Evolutionary conservation across 1,284 basidiomycete genomes (phyloP).

Genomic region (Ustilago nuda): DNA sequence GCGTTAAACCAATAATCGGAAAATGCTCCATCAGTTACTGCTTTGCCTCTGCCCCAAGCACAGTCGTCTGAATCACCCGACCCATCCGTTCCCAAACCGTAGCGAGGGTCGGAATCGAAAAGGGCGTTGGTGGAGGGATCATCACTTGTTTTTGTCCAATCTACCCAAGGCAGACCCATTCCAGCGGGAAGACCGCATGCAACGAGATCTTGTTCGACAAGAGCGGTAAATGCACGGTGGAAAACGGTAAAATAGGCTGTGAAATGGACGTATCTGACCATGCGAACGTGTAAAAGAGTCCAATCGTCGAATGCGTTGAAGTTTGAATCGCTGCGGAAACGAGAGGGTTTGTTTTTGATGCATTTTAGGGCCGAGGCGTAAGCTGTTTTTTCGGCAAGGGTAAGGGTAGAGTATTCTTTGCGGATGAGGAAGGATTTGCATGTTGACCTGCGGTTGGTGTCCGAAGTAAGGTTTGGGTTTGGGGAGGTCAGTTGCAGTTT

Average conservation of each 20-base stretch:
- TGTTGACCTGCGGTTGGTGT: background rate
- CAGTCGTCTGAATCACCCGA: slow-evolving; percentile 15
- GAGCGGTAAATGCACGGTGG: slow-evolving; percentile 29
- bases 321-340: slow-evolving; percentile 12
- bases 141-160: slow-evolving; percentile 27
- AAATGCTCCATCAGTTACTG: slow-evolving; percentile 32
- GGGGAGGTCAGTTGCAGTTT: background rate
- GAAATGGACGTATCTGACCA: slow-evolving; percentile 47
- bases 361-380: slow-evolving; percentile 34
- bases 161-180: slow-evolving; percentile 38
- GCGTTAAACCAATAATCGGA: slow-evolving; percentile 34
- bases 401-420: slow-evolving; percentile 36
- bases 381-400: slow-evolving; percentile 16
- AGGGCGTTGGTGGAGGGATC: slow-evolving; percentile 23
- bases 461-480: background rate
- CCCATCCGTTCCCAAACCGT: slow-evolving; percentile 32
- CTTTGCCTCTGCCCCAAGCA: slow-evolving; percentile 19
- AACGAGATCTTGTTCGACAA: slow-evolving; percentile 36
- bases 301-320: slow-evolving; percentile 40
- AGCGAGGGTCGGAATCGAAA: slow-evolving; percentile 15
- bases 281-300: slow-evolving; percentile 42
- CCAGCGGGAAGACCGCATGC: slow-evolving; percentile 28
- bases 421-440: slow-evolving; percentile 11
- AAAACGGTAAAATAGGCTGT: slow-evolving; percentile 38
- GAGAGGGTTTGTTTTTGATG: slow-evolving; percentile 34